Evolutionary conservation across 441 rosid species (phyloP), one percentile per base, ranked within the genome.

Genomic region (Bruguiera hainesii): DNA sequence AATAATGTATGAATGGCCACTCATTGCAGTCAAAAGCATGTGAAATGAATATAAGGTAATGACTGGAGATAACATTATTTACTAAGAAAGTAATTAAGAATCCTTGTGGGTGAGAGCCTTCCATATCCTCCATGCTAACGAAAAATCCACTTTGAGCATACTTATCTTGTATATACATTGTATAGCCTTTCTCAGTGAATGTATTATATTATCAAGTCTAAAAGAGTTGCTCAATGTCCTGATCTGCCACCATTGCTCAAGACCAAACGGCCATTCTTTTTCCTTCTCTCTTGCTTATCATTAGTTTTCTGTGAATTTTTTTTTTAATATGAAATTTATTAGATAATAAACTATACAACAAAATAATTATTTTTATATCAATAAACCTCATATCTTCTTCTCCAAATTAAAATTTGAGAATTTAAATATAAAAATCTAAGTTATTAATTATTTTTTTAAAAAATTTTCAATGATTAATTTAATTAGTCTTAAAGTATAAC

Each of bases 21-120:
- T 79, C 42, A 67, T 75, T 68, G 33, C 33, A 66, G 71, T 68
- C 69, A 65, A 75, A 65, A 61, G 77, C 26, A 33, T 50, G 50
- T 9, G 16, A 53, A 69, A 26, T 37, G 18, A 18, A 60, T 13
- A 50, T 1, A 9, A 48, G 21, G 37, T 16, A 63, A 31, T 23
- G 46, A 39, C 29, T 29, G 13, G 61, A 23, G 80, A 75, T 61
- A 70, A 51, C 63, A 62, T 68, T 57, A 7, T 60, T 7, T 59
- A 50, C 6, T 6, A 49, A 51, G 62, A 50, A 31, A 35, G 63
- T 50, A 49, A 10, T 59, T 31, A 62, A 19, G 46, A 65, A 31
- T 64, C 42, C 28, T 39, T 60, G 19, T n/a, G 16, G 10, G 35
- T 46, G 75, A 66, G 52, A 48, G 56, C 18, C 15, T 42, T 65